These are phyloP conservation scores for Emergomyces orientalis DNA, from an alignment of 2,329 filamentous ascomycete genomes.

Conservation along the genomic window DNA sequence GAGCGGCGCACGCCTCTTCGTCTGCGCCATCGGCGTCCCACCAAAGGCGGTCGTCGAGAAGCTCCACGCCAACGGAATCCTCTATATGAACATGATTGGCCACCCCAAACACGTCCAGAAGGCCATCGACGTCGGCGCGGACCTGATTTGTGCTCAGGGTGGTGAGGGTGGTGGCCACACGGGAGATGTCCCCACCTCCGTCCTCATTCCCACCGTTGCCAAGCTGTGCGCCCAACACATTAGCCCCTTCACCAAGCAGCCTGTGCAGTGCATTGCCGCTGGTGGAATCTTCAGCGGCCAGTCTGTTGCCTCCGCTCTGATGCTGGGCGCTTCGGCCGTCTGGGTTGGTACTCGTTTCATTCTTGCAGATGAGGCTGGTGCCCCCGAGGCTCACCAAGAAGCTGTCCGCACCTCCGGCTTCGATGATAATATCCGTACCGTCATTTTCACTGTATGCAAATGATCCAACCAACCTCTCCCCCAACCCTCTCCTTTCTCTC, in stretches of 20 bases:
- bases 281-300: constrained; percentile 92
- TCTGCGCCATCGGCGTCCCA: constrained; percentile 90
- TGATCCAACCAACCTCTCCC: not conserved
- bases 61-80: constrained; percentile 75
- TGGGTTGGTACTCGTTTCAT: constrained; percentile 98
- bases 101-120: constrained; percentile 99
- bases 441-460: constrained; percentile 75
- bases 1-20: constrained; percentile 82
- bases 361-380: constrained; percentile 85
- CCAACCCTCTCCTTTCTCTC: not conserved
- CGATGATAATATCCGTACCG: constrained; percentile 91
- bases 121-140: constrained; percentile 81
- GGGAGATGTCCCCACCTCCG: constrained; percentile 80
- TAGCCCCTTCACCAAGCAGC: constrained; percentile 75
- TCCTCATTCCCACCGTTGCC: constrained; percentile 88
- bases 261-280: constrained; percentile 85
- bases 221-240: constrained; percentile 70
- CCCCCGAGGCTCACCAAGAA: constrained; percentile 88
- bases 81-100: constrained; percentile 99
- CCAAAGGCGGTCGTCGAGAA: constrained; percentile 81
- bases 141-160: constrained; percentile 97
- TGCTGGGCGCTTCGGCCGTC: constrained; percentile 84
- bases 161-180: constrained; percentile 96
- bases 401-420: constrained; percentile 84
- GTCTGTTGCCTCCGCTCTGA: constrained; percentile 77